phyloP scores from a whole-genome alignment of 176 grass and related monocot genomes.

The Avena sativa region DNA sequence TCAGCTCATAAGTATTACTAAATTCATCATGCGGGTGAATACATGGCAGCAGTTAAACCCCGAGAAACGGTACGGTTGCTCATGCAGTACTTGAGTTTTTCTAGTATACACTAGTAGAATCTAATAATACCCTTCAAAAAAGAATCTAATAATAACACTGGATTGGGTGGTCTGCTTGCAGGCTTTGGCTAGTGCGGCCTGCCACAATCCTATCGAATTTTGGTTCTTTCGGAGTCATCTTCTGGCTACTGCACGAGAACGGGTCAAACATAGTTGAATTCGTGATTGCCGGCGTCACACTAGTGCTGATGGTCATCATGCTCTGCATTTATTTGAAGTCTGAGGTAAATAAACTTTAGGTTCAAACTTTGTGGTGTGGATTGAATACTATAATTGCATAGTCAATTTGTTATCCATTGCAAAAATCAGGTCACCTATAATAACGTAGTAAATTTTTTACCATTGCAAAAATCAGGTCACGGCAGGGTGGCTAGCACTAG shows the following conservation, averaged over 20 bases:
- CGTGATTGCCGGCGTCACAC: background rate
- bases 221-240: background rate
- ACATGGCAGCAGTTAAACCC: background rate
- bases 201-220: background rate
- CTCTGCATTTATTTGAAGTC: background rate
- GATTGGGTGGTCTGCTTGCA: background rate
- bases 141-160: background rate
- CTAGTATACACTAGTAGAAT: background rate
- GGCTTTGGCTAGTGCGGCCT: background rate
- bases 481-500: background rate
- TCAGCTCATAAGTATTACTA: background rate
- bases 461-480: background rate
- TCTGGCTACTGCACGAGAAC: background rate
- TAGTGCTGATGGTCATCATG: background rate
- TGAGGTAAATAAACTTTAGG: background rate
- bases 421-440: background rate
- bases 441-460: too few relatives aligned
- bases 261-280: background rate
- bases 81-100: background rate
- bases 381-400: background rate
- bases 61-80: background rate
- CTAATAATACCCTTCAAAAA: too few relatives aligned
- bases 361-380: background rate
- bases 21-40: background rate
- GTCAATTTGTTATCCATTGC: background rate